Percentiles rank a stretch among this genome's conserved stretches.
phyloP scores from a whole-genome alignment of 192 early-diverging fungal genomes.

The Mortierella alpina region DNA sequence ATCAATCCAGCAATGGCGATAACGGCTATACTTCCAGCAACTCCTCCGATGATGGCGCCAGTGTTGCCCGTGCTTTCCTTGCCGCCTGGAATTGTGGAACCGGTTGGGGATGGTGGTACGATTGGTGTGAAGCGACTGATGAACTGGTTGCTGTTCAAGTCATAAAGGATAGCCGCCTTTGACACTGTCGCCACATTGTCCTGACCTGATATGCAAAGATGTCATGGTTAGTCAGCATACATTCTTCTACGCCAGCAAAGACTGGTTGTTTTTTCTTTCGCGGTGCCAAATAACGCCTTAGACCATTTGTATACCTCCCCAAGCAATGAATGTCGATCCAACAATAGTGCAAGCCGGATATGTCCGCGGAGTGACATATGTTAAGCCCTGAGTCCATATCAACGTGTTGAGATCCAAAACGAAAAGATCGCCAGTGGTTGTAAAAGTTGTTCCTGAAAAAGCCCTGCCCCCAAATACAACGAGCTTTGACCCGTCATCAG shows the following conservation, averaged over 20 bases:
- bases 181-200: background rate
- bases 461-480: too few relatives aligned
- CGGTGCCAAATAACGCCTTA: background rate
- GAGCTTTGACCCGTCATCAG: too few relatives aligned
- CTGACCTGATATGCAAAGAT: background rate
- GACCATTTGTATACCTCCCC: background rate
- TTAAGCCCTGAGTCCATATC: background rate
- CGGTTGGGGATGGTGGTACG: background rate
- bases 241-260: background rate
- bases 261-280: background rate
- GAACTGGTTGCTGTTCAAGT: background rate
- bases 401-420: background rate
- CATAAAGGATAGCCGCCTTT: background rate
- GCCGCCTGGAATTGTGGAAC: background rate
- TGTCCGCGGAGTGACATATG: background rate
- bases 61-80: background rate
- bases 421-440: too few relatives aligned
- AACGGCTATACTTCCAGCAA: background rate
- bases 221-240: background rate
- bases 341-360: background rate
- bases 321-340: background rate
- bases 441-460: too few relatives aligned
- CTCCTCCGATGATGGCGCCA: constrained; percentile 7
- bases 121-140: background rate
- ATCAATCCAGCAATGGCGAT: background rate